These are phyloP conservation scores for Excoecaria cochinchinensis DNA, from an alignment of 345 rosid species.

Conservation along the genomic window DNA sequence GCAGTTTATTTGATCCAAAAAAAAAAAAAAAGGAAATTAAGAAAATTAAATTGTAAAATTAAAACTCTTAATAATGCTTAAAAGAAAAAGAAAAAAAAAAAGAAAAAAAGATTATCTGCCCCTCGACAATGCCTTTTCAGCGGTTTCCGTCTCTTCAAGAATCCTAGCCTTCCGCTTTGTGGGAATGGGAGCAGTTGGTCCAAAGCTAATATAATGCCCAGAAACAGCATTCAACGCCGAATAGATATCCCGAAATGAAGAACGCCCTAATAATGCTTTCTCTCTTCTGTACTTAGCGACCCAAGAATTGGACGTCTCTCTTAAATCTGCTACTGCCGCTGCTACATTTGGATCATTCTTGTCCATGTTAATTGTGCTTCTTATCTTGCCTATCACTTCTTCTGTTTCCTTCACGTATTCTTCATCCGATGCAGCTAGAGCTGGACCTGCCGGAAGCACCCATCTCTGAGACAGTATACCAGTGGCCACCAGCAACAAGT, in stretches of 20 bases:
- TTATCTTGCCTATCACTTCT: slow-evolving; percentile 67
- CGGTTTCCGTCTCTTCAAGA: slow-evolving; percentile 89
- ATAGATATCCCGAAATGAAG: slow-evolving; percentile 81
- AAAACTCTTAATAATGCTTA: not conserved
- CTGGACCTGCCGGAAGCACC: slow-evolving; percentile 35
- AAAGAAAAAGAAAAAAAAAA: not conserved
- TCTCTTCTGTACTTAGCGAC: slow-evolving; percentile 94
- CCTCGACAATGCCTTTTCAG: slow-evolving; percentile 76
- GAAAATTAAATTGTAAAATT: slow-evolving; percentile 1
- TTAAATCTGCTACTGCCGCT: slow-evolving; percentile 66
- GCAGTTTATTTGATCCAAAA: too few relatives aligned
- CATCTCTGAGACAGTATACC: slow-evolving; percentile 25
- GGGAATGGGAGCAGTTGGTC: slow-evolving; percentile 86
- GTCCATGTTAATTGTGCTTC: slow-evolving; percentile 68
- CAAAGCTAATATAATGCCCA: slow-evolving; percentile 91
- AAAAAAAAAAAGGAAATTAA: not conserved
- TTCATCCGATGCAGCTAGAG: slow-evolving; percentile 52
- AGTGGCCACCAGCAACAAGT: slow-evolving; percentile 45
- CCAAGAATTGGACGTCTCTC: slow-evolving; percentile 81
- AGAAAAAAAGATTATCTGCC: slow-evolving; percentile 44
- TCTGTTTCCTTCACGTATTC: slow-evolving; percentile 84
- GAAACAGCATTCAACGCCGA: slow-evolving; percentile 91
- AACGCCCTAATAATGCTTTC: slow-evolving; percentile 74
- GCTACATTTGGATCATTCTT: slow-evolving; percentile 80
- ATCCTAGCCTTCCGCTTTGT: slow-evolving; percentile 80